A percentile compares a stretch with the other conserved stretches of the same genome.
Evolutionary conservation across 345 rosid species (phyloP).

Genomic region (Populus pruinosa): DNA sequence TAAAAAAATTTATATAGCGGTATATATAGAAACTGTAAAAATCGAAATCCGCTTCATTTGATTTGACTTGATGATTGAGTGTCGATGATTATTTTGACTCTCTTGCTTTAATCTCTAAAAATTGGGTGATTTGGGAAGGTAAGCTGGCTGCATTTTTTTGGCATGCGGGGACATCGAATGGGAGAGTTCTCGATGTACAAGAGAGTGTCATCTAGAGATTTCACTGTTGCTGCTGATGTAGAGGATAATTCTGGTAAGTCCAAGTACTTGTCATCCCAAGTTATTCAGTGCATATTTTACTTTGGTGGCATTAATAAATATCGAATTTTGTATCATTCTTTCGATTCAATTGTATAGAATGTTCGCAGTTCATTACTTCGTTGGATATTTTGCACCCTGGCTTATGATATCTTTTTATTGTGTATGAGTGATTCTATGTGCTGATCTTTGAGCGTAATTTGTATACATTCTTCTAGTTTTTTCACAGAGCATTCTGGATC

Average conservation of each 20-base stretch:
- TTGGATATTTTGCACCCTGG: background rate
- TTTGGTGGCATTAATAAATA: background rate
- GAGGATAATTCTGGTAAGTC: slow-evolving; percentile 65
- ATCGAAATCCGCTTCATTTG: background rate
- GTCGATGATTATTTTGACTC: background rate
- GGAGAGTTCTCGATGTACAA: slow-evolving; percentile 59
- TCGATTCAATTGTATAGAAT: background rate
- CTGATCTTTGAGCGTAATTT: slow-evolving; percentile 9
- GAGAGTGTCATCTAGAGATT: slow-evolving; percentile 65
- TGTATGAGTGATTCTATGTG: too few species aligned
- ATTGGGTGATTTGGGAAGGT: background rate
- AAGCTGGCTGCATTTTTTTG: slow-evolving; percentile 16
- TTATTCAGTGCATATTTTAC: background rate
- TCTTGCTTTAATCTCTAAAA: background rate
- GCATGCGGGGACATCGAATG: slow-evolving; percentile 64
- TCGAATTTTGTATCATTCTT: background rate
- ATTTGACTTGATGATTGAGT: background rate
- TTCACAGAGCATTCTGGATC: slow-evolving; percentile 34
- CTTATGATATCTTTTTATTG: background rate
- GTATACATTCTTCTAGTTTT: slow-evolving; percentile 45
- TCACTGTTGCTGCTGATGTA: slow-evolving; percentile 37
- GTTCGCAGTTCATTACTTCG: background rate
- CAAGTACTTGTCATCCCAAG: slow-evolving; percentile 1
- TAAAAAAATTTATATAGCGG: too few species aligned
- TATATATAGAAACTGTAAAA: too few species aligned